These are phyloP conservation scores for Kluyveromyces sp. DNA, from an alignment of 1,139 yeast genomes.

Conservation along the genomic window DNA sequence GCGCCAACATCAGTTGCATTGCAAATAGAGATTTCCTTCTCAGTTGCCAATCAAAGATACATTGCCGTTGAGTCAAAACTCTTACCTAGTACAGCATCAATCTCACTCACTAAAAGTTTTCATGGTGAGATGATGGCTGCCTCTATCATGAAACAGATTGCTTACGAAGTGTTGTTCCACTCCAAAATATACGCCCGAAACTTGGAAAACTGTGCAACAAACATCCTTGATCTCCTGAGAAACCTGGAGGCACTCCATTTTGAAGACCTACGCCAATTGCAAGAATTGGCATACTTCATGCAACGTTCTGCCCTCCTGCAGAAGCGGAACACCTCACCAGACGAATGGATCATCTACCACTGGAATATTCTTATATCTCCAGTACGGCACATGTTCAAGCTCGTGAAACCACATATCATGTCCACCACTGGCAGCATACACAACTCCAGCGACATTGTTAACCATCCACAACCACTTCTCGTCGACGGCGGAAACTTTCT, in stretches of 20 bases:
- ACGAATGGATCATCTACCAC: conserved; percentile 14
- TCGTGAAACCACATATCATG: conserved; percentile 10
- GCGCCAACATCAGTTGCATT: conserved; percentile 11
- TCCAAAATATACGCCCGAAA: conserved; percentile 6
- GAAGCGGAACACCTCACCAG: conserved; percentile 17
- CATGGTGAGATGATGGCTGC: conserved; percentile 8
- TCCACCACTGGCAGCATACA: not conserved
- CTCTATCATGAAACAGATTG: conserved; percentile 13
- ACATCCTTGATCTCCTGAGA: conserved; percentile 10
- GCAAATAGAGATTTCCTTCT: conserved; percentile 13
- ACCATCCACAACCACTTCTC: conserved; percentile 8
- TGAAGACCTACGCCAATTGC: conserved; percentile 6
- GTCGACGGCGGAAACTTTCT: conserved; percentile 16
- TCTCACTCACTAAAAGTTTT: conserved; percentile 9
- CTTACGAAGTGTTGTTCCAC: conserved; percentile 8
- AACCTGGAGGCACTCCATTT: not conserved
- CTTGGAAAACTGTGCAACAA: conserved; percentile 7
- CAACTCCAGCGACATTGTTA: conserved; percentile 6
- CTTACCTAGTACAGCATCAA: conserved; percentile 10
- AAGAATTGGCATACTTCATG: conserved; percentile 12
- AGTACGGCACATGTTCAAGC: conserved; percentile 3
- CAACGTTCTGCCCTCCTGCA: conserved; percentile 14
- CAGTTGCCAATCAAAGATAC: conserved; percentile 3
- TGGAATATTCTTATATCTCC: conserved; percentile 6
- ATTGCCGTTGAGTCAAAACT: conserved; percentile 10